phyloP scores from a whole-genome alignment of 1,284 basidiomycete genomes.

The Microbotryomycetes sp. region DNA sequence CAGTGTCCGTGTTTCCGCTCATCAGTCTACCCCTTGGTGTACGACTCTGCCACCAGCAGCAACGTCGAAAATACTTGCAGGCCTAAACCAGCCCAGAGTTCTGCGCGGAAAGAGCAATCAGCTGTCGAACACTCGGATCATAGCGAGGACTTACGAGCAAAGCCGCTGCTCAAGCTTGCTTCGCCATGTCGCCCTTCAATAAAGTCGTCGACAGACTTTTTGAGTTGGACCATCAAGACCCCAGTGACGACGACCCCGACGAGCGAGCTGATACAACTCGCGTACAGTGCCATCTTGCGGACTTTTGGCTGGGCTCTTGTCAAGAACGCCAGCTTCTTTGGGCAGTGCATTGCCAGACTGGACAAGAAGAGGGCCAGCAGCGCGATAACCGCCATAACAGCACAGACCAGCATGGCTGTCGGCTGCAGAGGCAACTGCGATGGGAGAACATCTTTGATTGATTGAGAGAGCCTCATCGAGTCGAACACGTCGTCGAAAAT shows the following conservation, averaged over 20 bases:
- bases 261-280: background rate
- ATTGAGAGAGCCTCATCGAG: background rate
- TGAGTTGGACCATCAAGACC: constrained; percentile 6
- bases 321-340: constrained; percentile 5
- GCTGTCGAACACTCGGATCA: background rate
- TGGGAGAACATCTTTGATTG: constrained; percentile 1
- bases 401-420: constrained; percentile 15
- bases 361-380: constrained; percentile 10
- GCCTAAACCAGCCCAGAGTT: constrained; percentile 7
- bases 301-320: constrained; percentile 1
- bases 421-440: constrained; percentile 25
- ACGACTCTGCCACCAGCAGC: constrained; percentile 9
- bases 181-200: background rate
- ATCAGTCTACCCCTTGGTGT: background rate
- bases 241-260: constrained; percentile 7
- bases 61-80: constrained; percentile 5
- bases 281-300: constrained; percentile 5
- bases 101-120: background rate
- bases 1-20: background rate
- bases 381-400: constrained; percentile 11
- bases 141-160: constrained; percentile 17
- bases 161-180: constrained; percentile 5
- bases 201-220: background rate
- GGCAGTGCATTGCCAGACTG: constrained; percentile 4
- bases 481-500: constrained; percentile 19